Evolutionary conservation across 495 filamentous ascomycete species (phyloP), one percentile per base, ranked within the genome.

Genomic region (Trypethelium eluteriae): DNA sequence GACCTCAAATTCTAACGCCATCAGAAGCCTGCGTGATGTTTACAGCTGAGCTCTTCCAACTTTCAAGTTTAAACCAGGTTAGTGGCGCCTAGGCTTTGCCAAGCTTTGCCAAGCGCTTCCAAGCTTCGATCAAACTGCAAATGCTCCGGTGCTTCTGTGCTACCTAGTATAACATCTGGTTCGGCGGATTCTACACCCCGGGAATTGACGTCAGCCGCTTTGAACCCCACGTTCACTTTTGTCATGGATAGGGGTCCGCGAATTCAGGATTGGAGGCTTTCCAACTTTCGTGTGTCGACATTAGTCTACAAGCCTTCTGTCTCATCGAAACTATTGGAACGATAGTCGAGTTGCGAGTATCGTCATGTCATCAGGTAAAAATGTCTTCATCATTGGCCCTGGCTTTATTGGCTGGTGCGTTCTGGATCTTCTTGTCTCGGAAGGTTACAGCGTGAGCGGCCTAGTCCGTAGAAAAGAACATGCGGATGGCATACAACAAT

Each of bases 371-470:
- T 62, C 53, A 12, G 39, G 63, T 36, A 71, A 75, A 64, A 74
- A 67, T 59, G 74, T 79, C 9, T 73, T 79, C 50, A 69, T 80
- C 12, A 69, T 81, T 64, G 78, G 78, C 9, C 73, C 78, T 9
- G 78, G 76, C 41, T 80, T 76, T 63, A 76, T 80, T 46, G 77
- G 78, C 14, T 74, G 72, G 66, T 71, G 76, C 34, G 67, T 80
- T 2, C 71, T 79, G 39, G 78, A 80, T 5, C 64, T 75, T 5
- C 70, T 80, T 34, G 68, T 75, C 61, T 62, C 65, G 47, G 71
- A 75, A 47, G 68, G 72, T 16, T 79, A 79, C 47, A 50, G 18
- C 2, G 70, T 81, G 2, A 76, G 77, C 2, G 73, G 67, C 7
- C 69, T 73, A 18, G 73, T 76, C 39, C 75, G 76, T 25, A 74